These are phyloP conservation scores for Melampsora americana DNA, from an alignment of 1,284 basidiomycete species.

Conservation along the genomic window DNA sequence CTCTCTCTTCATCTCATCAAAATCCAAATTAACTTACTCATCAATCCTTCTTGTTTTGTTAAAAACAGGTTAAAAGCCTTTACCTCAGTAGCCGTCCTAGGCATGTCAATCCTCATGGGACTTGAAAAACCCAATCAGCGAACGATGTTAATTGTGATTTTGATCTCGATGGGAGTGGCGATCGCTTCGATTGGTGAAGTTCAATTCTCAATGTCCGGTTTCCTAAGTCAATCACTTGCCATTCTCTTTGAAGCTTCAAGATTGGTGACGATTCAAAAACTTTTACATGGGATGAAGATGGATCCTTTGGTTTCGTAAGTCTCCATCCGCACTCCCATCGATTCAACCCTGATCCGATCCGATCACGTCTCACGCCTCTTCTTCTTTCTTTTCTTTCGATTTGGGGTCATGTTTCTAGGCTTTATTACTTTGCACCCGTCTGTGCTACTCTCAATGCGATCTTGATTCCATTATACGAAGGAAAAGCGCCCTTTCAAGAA, in stretches of 20 bases:
- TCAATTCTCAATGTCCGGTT: conserved; percentile 52
- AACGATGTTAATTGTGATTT: conserved; percentile 55
- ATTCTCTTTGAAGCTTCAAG: conserved; percentile 50
- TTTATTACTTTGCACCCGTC: conserved; percentile 46
- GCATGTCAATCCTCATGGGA: conserved; percentile 52
- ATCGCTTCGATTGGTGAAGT: conserved; percentile 45
- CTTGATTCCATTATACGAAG: conserved; percentile 58
- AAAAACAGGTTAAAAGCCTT: conserved; percentile 56
- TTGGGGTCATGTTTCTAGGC: not conserved
- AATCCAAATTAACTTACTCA: too few relatives aligned
- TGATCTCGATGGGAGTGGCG: conserved; percentile 57
- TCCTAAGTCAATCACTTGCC: conserved; percentile 49
- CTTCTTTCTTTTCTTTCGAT: too few relatives aligned
- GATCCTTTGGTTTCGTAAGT: conserved; percentile 50
- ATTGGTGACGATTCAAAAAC: conserved; percentile 51
- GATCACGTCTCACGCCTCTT: too few relatives aligned
- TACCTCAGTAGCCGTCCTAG: conserved; percentile 52
- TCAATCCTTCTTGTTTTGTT: conserved; percentile 55
- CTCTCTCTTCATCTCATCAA: conserved; percentile 48
- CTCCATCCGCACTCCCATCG: too few relatives aligned
- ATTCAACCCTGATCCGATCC: too few relatives aligned
- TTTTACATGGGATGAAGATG: conserved; percentile 51
- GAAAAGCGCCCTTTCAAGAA: conserved; percentile 55
- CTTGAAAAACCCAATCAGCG: conserved; percentile 51
- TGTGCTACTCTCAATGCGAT: conserved; percentile 57